Evolutionary conservation across 1,139 yeast species (phyloP).

Genomic region (Fermentozyma sake): DNA sequence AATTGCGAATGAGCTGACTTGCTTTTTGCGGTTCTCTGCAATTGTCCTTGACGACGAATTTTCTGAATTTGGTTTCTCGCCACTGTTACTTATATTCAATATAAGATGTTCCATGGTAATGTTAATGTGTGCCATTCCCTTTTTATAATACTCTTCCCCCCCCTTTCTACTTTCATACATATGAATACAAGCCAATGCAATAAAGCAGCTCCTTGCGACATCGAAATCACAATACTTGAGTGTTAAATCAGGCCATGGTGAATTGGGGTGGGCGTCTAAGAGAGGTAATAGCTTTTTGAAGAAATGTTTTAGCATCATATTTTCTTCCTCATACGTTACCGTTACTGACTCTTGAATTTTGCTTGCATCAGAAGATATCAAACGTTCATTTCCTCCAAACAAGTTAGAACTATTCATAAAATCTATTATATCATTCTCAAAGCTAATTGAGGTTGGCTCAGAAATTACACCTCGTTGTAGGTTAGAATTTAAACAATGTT

Average conservation of each 20-base stretch:
- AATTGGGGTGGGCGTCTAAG: slow-evolving; percentile 52
- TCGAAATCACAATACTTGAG: slow-evolving; percentile 52
- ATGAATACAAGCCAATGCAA: slow-evolving; percentile 51
- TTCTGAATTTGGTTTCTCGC: slow-evolving; percentile 8
- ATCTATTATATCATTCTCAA: no score
- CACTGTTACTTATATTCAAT: slow-evolving; percentile 22
- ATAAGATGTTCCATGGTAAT: slow-evolving; percentile 49
- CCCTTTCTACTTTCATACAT: slow-evolving; percentile 46
- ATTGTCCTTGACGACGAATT: no score
- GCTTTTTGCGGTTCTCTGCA: slow-evolving; percentile 28
- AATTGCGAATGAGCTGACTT: slow-evolving; percentile 46
- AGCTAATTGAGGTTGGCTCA: slow-evolving; percentile 1
- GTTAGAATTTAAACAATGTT: slow-evolving; percentile 2
- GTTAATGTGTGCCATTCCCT: slow-evolving; percentile 48
- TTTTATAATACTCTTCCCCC: slow-evolving; percentile 43
- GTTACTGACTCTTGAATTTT: slow-evolving; percentile 1
- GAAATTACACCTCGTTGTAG: slow-evolving; percentile 2
- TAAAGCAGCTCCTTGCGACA: slow-evolving; percentile 50
- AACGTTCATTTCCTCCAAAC: slow-evolving; percentile 11
- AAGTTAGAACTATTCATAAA: slow-evolving; percentile 2
- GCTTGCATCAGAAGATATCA: background rate
- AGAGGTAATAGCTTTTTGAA: slow-evolving; percentile 48
- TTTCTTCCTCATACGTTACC: slow-evolving; percentile 39
- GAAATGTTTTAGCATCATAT: slow-evolving; percentile 48
- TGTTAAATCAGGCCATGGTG: slow-evolving; percentile 57